Base-by-base conservation (phyloP, 108 stramenopile species). In the Chaetoceros tenuissimus region DNA sequence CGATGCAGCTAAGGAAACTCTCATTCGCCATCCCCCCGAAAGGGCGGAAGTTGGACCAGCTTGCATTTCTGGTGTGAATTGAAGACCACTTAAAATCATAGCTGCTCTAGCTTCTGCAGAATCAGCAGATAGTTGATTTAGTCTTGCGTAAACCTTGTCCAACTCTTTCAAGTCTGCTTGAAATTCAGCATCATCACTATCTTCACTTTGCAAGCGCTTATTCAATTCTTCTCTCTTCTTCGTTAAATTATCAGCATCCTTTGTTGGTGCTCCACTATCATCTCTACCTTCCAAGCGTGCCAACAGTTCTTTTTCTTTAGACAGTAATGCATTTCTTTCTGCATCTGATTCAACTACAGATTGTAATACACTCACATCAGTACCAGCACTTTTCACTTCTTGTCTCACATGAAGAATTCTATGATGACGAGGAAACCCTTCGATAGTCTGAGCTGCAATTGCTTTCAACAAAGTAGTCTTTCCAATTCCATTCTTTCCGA, bases 21-120 rank as follows among this genome's bases (percentile, higher is more conserved):
- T 82, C 98, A 99, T 99, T 31, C 97, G 60, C 98, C 98, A 99
- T 3, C 98, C 98, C 56, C 97, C 97, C 10, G 75, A 79, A 20
- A 97, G 71, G 22, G 85, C 80, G 21, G 85, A 89, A 1, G 93
- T 89, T 20, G 89, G 84, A 51, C 84, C 73, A 27, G 28, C 60
- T 74, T 96, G 94, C 95, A 96, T 96, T 3, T 66, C 69, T 28
- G 75, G 74, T 24, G 90, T 94, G 66, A 98, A 98, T 66, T 96
- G 95, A 19, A 98, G 63, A 0, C 97, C 97, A 21, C 66, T 73
- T 26, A 98, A 63, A 48, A 98, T 96, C 48, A 78, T 79, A 23
- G 86, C 66, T 2, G 97, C 97, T 10, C 85, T 67, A 44, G 92
- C 72, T 71, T 96, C 84, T 1, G 97, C 95, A 26, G 93, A 84